Conservation (phyloP, 129 eudicot genomes). For the Erigeron canadensis region DNA sequence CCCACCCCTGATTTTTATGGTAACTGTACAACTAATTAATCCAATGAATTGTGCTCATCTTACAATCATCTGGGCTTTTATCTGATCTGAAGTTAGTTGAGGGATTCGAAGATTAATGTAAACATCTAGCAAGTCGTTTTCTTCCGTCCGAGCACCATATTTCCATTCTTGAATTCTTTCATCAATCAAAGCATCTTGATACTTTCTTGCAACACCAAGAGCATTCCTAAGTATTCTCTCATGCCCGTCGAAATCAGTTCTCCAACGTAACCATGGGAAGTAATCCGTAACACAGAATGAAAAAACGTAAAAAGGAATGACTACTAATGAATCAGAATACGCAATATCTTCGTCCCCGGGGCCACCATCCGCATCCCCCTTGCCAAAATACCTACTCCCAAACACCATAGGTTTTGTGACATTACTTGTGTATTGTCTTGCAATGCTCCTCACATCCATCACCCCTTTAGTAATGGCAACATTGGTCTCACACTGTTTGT, state of each 20-base stretch:
- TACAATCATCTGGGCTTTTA: constrained; percentile 9
- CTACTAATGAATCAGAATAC: neutral
- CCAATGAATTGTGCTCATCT: neutral
- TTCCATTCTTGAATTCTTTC: neutral
- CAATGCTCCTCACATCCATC: neutral
- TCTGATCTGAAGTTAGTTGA: neutral
- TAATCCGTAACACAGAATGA: neutral
- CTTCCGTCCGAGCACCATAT: neutral
- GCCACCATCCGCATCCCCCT: neutral
- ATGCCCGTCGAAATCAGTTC: neutral
- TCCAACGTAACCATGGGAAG: neutral
- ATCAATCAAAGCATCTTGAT: neutral
- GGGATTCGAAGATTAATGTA: neutral
- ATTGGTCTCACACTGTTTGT: neutral
- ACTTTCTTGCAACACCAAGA: neutral
- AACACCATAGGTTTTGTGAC: neutral
- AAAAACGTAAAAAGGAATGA: neutral
- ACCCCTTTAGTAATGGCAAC: neutral
- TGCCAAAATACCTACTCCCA: neutral
- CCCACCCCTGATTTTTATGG: too few species aligned
- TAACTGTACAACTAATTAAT: too few species aligned
- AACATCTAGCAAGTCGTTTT: neutral
- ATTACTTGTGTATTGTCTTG: neutral
- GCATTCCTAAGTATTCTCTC: neutral
- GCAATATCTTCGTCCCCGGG: neutral